Conservation (phyloP, 352 stramenopile genomes). For the Globisporangium splendens region DNA sequence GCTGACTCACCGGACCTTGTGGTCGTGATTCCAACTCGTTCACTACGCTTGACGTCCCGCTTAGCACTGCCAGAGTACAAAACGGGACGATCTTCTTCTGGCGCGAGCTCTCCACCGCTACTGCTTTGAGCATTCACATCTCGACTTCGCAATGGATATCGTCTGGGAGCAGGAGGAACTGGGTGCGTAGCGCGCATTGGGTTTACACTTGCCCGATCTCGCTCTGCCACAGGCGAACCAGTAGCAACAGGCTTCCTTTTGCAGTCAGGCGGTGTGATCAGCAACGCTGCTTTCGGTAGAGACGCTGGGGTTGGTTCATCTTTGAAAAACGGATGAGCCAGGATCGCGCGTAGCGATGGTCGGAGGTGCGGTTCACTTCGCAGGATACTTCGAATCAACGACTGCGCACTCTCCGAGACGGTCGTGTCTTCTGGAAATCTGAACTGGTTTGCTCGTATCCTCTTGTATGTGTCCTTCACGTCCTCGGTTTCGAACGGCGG, state of each 20-base stretch:
- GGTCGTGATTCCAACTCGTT: background rate
- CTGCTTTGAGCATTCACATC: constrained; percentile 24
- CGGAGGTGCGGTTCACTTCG: constrained; percentile 61
- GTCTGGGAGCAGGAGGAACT: constrained; percentile 19
- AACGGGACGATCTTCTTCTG: constrained; percentile 6
- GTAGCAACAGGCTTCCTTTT: constrained; percentile 21
- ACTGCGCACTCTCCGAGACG: constrained; percentile 80
- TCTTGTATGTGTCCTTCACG: constrained; percentile 98
- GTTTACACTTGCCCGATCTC: constrained; percentile 8
- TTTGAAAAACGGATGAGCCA: constrained; percentile 73
- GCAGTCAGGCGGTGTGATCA: constrained; percentile 67
- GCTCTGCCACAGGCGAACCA: background rate
- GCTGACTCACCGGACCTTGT: constrained; percentile 7
- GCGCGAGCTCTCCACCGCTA: constrained; percentile 3
- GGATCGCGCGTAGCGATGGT: constrained; percentile 73
- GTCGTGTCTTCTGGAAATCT: constrained; percentile 89
- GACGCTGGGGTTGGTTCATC: constrained; percentile 52
- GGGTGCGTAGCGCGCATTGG: constrained; percentile 19
- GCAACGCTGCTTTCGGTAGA: constrained; percentile 56
- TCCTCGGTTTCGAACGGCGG: constrained; percentile 97
- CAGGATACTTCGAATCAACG: constrained; percentile 72
- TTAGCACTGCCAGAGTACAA: constrained; percentile 1
- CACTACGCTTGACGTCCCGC: background rate
- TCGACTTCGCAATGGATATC: constrained; percentile 33
- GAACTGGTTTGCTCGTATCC: constrained; percentile 96